Evolutionary conservation across 2,329 filamentous ascomycete genomes (phyloP).

Genomic region (Fonsecaea nubica): DNA sequence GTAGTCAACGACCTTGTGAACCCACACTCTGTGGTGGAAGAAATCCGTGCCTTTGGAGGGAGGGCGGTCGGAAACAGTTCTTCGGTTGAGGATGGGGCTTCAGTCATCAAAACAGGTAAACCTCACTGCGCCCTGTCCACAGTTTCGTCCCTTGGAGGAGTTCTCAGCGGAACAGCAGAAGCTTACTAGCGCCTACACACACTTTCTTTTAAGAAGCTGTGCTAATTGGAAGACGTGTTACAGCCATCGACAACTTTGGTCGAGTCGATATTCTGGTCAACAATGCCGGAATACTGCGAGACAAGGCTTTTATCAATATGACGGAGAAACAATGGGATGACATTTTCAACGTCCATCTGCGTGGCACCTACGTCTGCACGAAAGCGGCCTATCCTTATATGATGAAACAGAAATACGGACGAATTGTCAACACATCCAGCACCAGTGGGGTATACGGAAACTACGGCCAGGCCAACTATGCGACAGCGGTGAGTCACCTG

Average conservation of each 20-base stretch:
- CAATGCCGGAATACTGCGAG: constrained; percentile 95
- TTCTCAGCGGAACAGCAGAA: too few species aligned
- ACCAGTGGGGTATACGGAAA: constrained; percentile 98
- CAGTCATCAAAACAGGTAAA: constrained; percentile 74
- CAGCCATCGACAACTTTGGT: constrained; percentile 87
- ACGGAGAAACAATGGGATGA: constrained; percentile 91
- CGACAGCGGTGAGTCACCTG: constrained; percentile 72
- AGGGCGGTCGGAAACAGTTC: constrained; percentile 92
- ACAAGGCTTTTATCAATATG: constrained; percentile 99
- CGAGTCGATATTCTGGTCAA: constrained; percentile 95
- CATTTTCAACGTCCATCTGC: constrained; percentile 88
- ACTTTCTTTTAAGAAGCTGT: too few species aligned
- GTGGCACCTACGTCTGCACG: constrained; percentile 94
- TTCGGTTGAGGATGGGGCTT: constrained; percentile 89
- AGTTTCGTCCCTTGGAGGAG: too few species aligned
- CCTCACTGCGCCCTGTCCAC: too few species aligned
- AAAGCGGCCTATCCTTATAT: constrained; percentile 98
- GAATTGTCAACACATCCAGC: constrained; percentile 94
- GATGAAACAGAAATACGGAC: constrained; percentile 98
- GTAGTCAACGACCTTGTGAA: constrained; percentile 95
- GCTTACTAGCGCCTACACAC: too few species aligned
- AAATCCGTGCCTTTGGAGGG: constrained; percentile 88
- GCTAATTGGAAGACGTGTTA: too few species aligned
- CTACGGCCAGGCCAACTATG: constrained; percentile 98
- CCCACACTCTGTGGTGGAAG: constrained; percentile 86